Percentiles rank a stretch among this genome's conserved stretches.
Conservation (phyloP, 1,284 basidiomycete species). For the Trametes hirsuta region DNA sequence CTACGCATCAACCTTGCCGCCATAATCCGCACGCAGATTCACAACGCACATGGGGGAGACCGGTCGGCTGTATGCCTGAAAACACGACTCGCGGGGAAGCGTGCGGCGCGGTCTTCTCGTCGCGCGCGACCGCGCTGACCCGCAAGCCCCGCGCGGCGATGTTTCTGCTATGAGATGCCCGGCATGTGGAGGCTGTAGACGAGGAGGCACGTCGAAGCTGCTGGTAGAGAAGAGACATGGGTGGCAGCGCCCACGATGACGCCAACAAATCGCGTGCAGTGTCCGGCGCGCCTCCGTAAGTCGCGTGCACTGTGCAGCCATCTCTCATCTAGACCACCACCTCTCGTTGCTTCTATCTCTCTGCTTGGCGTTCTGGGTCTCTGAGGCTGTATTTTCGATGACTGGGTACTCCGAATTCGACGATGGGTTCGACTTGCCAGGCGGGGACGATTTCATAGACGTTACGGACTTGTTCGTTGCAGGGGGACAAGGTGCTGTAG, state of each 20-base stretch:
- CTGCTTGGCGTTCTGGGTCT: not conserved
- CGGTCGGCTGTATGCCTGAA: conserved; percentile 86
- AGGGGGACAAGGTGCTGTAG: conserved; percentile 31
- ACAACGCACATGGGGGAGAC: conserved; percentile 77
- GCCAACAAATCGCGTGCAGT: conserved; percentile 2
- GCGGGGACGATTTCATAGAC: conserved; percentile 60
- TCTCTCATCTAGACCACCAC: conserved; percentile 1
- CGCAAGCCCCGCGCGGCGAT: not conserved
- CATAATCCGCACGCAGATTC: not conserved
- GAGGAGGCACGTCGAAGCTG: conserved; percentile 16
- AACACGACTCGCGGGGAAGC: conserved; percentile 53
- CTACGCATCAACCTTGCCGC: conserved; percentile 5
- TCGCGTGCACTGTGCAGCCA: not conserved
- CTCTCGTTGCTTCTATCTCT: not conserved
- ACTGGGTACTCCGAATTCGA: conserved; percentile 26
- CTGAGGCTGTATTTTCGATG: conserved; percentile 5
- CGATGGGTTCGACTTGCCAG: conserved; percentile 44
- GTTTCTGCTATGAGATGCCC: not conserved
- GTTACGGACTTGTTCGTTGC: conserved; percentile 58
- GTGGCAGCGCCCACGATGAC: conserved; percentile 3
- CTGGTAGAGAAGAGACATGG: conserved; percentile 19
- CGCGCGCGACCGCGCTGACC: not conserved
- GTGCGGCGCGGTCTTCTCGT: not conserved
- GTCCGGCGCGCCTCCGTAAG: too few species aligned
- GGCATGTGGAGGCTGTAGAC: conserved; percentile 2